Evolutionary conservation across 208 protist species (phyloP).

Genomic region (Crithidia sp.): DNA sequence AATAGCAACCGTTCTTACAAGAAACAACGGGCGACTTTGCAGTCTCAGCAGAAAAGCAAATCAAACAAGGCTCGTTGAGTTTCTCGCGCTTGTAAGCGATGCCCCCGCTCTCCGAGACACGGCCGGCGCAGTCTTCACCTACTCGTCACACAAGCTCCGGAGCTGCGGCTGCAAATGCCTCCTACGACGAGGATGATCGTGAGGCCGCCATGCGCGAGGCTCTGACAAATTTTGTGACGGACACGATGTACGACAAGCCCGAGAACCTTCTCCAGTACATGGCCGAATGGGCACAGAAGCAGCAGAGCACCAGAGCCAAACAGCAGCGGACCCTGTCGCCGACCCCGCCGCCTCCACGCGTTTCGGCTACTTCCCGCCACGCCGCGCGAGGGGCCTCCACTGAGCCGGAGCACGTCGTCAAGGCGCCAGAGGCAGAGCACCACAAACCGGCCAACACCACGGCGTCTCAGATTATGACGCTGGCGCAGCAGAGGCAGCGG

Average conservation of each 20-base stretch:
- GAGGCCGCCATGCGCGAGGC: conserved; percentile 10
- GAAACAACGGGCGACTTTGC: neutral
- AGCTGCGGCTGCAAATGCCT: neutral
- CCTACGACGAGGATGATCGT: neutral
- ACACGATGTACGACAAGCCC: conserved; percentile 42
- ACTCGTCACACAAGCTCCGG: neutral
- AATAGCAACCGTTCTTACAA: neutral
- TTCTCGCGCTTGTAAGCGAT: neutral
- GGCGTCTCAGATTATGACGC: conserved; percentile 15
- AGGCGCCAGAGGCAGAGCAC: neutral
- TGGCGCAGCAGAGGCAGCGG: conserved; percentile 30
- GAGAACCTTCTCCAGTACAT: conserved; percentile 52
- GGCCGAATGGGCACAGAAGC: conserved; percentile 40
- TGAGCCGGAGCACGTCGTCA: neutral
- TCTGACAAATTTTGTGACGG: conserved; percentile 31
- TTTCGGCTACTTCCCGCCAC: neutral
- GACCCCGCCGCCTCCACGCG: conserved; percentile 4
- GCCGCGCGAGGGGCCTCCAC: neutral
- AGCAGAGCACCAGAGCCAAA: conserved; percentile 2
- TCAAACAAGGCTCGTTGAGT: too few relatives aligned
- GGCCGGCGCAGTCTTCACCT: neutral
- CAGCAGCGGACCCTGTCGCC: neutral
- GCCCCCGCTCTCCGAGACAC: conserved; percentile 2
- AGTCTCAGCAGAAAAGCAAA: too few relatives aligned
- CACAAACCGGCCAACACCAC: neutral